phyloP scores from a whole-genome alignment of 2,329 filamentous ascomycete species.

The Knufia fluminis region DNA sequence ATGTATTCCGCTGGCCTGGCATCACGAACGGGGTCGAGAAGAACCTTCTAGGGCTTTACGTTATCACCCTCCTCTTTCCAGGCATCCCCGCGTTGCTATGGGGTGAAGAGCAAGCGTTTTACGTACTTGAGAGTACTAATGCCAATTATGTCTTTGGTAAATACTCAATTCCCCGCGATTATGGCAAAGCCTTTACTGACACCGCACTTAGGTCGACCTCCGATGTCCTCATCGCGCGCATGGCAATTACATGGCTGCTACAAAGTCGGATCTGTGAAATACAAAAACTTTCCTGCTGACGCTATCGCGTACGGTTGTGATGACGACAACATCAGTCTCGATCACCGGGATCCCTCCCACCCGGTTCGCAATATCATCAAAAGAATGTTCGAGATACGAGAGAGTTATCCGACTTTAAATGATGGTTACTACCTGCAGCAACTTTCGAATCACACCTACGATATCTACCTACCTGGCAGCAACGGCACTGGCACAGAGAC shows the following conservation, averaged over 20 bases:
- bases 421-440: slow-evolving; percentile 40
- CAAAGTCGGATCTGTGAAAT: slow-evolving; percentile 39
- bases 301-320: slow-evolving; percentile 39
- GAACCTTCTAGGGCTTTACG: slow-evolving; percentile 42
- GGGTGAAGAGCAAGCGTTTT: slow-evolving; percentile 49
- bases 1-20: slow-evolving; percentile 47
- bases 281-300: slow-evolving; percentile 42
- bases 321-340: slow-evolving; percentile 42
- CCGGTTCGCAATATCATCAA: slow-evolving; percentile 45
- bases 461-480: slow-evolving; percentile 36
- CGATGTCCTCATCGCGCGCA: slow-evolving; percentile 43
- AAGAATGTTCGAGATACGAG: slow-evolving; percentile 43
- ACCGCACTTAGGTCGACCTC: slow-evolving; percentile 10
- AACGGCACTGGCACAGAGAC: slow-evolving; percentile 37
- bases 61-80: slow-evolving; percentile 43
- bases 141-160: slow-evolving; percentile 40
- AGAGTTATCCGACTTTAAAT: slow-evolving; percentile 41
- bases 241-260: slow-evolving; percentile 52
- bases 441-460: slow-evolving; percentile 40
- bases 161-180: slow-evolving; percentile 30
- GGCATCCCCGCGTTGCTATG: slow-evolving; percentile 44
- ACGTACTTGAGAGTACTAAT: slow-evolving; percentile 47
- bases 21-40: slow-evolving; percentile 42
- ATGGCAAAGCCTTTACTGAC: neutral
- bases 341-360: slow-evolving; percentile 46